Percentiles rank a stretch among this genome's conserved stretches.
Evolutionary conservation across 352 stramenopile species (phyloP).

Genomic region (Thalassiosira delicatula): DNA sequence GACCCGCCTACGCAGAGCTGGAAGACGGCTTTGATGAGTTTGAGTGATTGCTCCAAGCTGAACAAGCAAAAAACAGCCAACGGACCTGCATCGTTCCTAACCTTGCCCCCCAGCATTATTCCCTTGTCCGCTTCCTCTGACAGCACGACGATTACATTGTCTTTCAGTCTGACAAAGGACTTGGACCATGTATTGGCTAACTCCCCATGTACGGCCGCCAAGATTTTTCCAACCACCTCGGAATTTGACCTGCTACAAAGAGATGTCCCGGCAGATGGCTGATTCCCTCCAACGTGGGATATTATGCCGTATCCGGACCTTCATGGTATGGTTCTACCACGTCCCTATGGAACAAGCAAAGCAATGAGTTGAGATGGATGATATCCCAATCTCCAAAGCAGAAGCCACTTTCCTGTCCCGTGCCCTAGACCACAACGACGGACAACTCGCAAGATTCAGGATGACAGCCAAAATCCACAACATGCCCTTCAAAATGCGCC

Average conservation of each 20-base stretch:
- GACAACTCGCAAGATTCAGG: conserved; percentile 16
- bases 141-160: conserved; percentile 36
- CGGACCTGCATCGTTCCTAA: no score
- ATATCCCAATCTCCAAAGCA: neutral
- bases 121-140: neutral
- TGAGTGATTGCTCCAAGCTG: neutral
- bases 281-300: neutral
- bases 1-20: neutral
- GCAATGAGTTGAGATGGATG: neutral
- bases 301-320: neutral
- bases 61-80: neutral
- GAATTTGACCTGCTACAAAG: no score
- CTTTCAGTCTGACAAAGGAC: conserved; percentile 40
- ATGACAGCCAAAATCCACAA: conserved; percentile 39
- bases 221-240: conserved; percentile 17
- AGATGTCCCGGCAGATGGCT: neutral
- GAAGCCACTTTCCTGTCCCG: neutral
- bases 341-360: neutral
- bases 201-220: conserved; percentile 9
- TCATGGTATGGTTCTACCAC: no score
- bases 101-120: neutral
- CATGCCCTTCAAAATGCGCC: neutral
- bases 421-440: neutral
- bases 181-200: conserved; percentile 30
- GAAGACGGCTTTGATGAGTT: neutral